Base-by-base conservation (phyloP, 345 rosid genomes). In the Excoecaria agallocha region DNA sequence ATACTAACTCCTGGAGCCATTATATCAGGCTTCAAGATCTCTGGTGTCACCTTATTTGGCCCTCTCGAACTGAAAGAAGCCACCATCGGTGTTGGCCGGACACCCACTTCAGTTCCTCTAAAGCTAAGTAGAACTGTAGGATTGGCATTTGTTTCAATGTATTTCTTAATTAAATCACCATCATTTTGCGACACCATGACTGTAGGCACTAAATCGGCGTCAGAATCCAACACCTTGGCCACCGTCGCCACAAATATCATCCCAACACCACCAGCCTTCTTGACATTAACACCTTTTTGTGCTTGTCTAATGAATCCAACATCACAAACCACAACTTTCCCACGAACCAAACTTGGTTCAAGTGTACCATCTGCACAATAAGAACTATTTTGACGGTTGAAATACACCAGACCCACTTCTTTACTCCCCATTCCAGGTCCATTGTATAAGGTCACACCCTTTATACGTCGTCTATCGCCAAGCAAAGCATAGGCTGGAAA, bases 251-350 rank as follows among this genome's bases (percentile, higher is more conserved):
- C 93, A 9, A 89, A 77, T 61, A 93, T 88, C 97, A 93, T 93
- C 68, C 93, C 98, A 15, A 82, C 66, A 7, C 98, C 98, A 2
- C 96, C 97, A 0, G 93, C 94, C 6, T 89, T 88, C 22, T 79
- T 80, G 25, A 93, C 97, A 0, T 87, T 91, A 8, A 70, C 79
- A 46, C 98, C 97, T 81, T 93, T 90, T 77, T 89, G 91, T 3
- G 84, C 93, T n/a, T 94, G 87, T 19, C 89, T 80, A 76, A 78
- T 2, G n/a, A n/a, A n/a, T n/a, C n/a, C n/a, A n/a, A n/a, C 69
- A 20, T 91, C 97, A 43, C 98, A 93, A 8, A 93, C 3, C 13
- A 93, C 97, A 46, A 93, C 85, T 24, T 90, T 89, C 9, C 97
- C 96, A 17, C 80, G 83, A 4, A 91, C 93, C 3, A 80, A 39